Evolutionary conservation across 2,329 filamentous ascomycete species (phyloP), one percentile per base, ranked within the genome.

Genomic region (Neonectria coccinea): DNA sequence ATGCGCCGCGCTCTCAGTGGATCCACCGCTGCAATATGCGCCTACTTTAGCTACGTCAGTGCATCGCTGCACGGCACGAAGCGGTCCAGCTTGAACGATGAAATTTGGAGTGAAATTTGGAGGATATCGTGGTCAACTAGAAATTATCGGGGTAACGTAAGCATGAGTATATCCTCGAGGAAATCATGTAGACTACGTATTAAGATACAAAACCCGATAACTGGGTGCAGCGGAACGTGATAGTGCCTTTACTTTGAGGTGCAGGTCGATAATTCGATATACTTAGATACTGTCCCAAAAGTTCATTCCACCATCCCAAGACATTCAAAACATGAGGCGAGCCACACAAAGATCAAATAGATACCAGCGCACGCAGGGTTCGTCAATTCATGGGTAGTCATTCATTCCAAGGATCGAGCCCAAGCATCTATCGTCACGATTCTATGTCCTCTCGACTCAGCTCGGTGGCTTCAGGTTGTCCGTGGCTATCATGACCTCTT

Each of bases 401-500:
- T 62, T 42, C 18, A 55, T 50, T 45, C 36, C 29, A 53, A 18
- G 18, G 20, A 39, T 27, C 45, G 7, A 44, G 45, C 14, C 29
- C 31, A n/a, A 41, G 33, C 41, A 45, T 29, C 12, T 22, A 16
- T 39, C 14, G 8, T 18, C 27, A 27, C 22, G 27, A 45, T 41
- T 29, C 16, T 10, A 18, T 22, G 33, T 14, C n/a, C 18, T 2
- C 10, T 7, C 25, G 16, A 6, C 45, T 72, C 59, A 74, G 63
- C 57, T 74, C 3, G 93, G 92, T 25, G 95, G 92, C 76, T 94
- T 92, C 45, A 97, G 81, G 70, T 91, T 94, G 69, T 94, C 92
- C 73, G 93, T 97, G 42, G 92, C 93, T 97, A 69, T 14, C 18
- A 47, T 50, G 69, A 51, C 62, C 59, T 45, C 33, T 60, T 58